Percentiles rank a stretch among this genome's conserved stretches.
Evolutionary conservation across 164 flowering plant genomes (phyloP).

Genomic region (Malania oleifera): DNA sequence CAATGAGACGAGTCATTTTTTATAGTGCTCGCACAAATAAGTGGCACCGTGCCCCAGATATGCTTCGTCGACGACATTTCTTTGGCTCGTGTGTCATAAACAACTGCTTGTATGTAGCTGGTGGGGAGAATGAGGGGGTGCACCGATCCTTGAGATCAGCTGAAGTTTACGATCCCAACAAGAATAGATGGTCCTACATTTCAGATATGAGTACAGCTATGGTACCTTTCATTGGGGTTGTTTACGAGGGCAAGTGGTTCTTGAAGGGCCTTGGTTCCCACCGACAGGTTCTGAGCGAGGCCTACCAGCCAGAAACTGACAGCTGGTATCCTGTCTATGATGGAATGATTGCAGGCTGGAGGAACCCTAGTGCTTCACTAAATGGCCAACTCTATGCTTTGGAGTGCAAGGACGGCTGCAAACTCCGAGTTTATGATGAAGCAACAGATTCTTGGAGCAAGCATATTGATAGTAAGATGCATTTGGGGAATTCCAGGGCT

Average conservation of each 20-base stretch:
- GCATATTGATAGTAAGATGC: slow-evolving; percentile 63
- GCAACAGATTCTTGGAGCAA: slow-evolving; percentile 61
- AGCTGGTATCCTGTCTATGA: slow-evolving; percentile 66
- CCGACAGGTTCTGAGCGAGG: slow-evolving; percentile 74
- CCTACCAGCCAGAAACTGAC: slow-evolving; percentile 58
- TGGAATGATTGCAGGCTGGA: slow-evolving; percentile 86
- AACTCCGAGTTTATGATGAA: slow-evolving; percentile 63
- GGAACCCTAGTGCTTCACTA: slow-evolving; percentile 57
- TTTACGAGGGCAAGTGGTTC: slow-evolving; percentile 75
- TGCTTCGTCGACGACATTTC: slow-evolving; percentile 72
- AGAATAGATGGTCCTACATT: slow-evolving; percentile 73
- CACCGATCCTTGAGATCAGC: slow-evolving; percentile 66
- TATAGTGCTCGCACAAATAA: slow-evolving; percentile 79
- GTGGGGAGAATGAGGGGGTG: slow-evolving; percentile 78
- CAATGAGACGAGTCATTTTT: slow-evolving; percentile 76
- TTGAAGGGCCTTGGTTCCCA: slow-evolving; percentile 78
- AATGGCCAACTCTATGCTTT: slow-evolving; percentile 67
- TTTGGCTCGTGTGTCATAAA: slow-evolving; percentile 84
- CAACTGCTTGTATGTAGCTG: slow-evolving; percentile 85
- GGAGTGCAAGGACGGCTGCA: slow-evolving; percentile 87
- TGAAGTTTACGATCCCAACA: slow-evolving; percentile 81
- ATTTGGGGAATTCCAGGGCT: slow-evolving; percentile 65
- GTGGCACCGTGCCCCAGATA: slow-evolving; percentile 95
- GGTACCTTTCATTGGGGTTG: slow-evolving; percentile 84
- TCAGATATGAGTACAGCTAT: slow-evolving; percentile 80